Percentiles rank a stretch among this genome's conserved stretches.
Evolutionary conservation across 2,329 filamentous ascomycete species (phyloP).

Genomic region (Parascedosporium putredinis): DNA sequence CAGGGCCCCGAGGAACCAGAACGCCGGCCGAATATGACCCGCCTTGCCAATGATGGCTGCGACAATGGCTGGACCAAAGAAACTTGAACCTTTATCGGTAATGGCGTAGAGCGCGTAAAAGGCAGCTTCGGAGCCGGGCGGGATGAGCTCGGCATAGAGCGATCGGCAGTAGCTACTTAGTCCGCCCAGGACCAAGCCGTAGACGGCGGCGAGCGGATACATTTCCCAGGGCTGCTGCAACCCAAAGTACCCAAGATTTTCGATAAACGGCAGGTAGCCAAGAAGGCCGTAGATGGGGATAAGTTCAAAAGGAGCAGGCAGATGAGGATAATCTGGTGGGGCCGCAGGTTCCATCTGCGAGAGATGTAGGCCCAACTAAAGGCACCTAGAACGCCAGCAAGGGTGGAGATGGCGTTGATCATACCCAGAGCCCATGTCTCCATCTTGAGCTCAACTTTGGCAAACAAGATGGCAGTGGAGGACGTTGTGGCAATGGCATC

Average conservation of each 20-base stretch:
- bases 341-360: slow-evolving; percentile 54
- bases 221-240: slow-evolving; percentile 96
- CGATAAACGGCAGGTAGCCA: slow-evolving; percentile 74
- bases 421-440: slow-evolving; percentile 74
- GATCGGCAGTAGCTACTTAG: slow-evolving; percentile 85
- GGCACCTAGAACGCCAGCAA: slow-evolving; percentile 74
- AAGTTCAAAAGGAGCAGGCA: slow-evolving; percentile 86
- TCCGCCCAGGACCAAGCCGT: slow-evolving; percentile 90
- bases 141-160: slow-evolving; percentile 86
- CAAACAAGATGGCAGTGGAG: slow-evolving; percentile 89
- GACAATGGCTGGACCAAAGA: slow-evolving; percentile 91
- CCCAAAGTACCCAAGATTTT: slow-evolving; percentile 64
- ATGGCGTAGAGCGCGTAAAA: slow-evolving; percentile 97
- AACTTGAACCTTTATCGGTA: slow-evolving; percentile 88
- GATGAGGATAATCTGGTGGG: slow-evolving; percentile 82
- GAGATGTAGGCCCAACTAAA: slow-evolving; percentile 83
- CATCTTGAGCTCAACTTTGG: slow-evolving; percentile 90
- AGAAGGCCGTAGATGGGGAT: slow-evolving; percentile 87
- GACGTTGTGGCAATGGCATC: slow-evolving; percentile 92
- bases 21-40: slow-evolving; percentile 74
- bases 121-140: slow-evolving; percentile 84
- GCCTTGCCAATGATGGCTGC: slow-evolving; percentile 81
- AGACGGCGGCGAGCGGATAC: slow-evolving; percentile 83
- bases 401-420: slow-evolving; percentile 86
- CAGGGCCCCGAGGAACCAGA: slow-evolving; percentile 82